Base-by-base conservation (phyloP, 148 eudicot genomes). In the Polygonum maritimum region DNA sequence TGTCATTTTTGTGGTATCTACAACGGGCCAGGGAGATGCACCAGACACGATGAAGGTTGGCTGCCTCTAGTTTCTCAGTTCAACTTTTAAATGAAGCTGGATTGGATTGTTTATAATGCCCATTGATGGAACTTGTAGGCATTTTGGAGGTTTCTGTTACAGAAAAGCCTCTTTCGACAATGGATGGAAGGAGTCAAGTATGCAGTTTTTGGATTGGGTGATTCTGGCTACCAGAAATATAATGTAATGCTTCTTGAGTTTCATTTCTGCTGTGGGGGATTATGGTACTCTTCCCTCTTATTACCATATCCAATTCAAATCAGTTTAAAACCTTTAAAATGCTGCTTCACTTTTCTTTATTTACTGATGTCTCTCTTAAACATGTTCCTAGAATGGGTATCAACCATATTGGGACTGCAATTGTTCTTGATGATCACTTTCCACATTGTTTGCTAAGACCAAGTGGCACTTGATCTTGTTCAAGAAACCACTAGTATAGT, bases 151-250 rank as follows among this genome's bases (percentile, higher is more conserved):
- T 88, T 81, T 82, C 88, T 96, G 19, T 82, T 91, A 91, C 97
- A 91, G 82, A 86, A 85, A 79, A 86, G 82, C 71, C 87, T 96
- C 57, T 74, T 82, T 48, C 69, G 79, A 69, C 78, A 82, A 21
- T 96, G 98, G 99, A 87, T 96, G 55, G 81, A 78, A 75, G 90
- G 88, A 74, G 91, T 93, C 71, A 57, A 84, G 73, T 93, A 91
- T 80, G 95, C 97, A 2, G 95, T 96, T 41, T 96, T 96, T 85
- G 98, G 99, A 88, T 83, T 96, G 86, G 99, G 99, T 57, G 98
- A 96, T 82, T 96, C 98, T 2, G 89, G 97, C 81, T 92, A 96
- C 89, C 98, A 92, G 84, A 91, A 96, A 82, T 96, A 91, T 80
- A 96, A 96, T 87, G 99, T 96, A 88, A 88, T 83, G 80, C 82